Evolutionary conservation across 1,139 yeast genomes (phyloP), one percentile per base, ranked within the genome.

Genomic region (Pichia cactophila): DNA sequence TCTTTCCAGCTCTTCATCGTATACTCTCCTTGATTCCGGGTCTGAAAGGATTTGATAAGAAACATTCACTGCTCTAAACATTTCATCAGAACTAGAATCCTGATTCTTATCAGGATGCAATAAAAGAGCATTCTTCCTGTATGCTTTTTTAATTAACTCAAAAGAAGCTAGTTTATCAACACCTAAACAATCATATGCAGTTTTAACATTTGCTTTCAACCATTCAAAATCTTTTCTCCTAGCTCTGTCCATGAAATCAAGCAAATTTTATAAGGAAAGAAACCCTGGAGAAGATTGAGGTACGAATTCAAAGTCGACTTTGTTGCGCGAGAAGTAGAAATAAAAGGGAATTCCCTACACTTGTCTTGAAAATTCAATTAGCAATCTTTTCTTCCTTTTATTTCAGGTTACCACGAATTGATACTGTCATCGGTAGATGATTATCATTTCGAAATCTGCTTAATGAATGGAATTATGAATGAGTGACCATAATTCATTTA

Each of bases 81-180:
- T 62, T 26, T 60, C 62, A 12, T 59, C 62, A 3, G 67, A 62
- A 46, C 56, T 50, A 0, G 67, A 66, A 4, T 69, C 59, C 4
- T 63, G 58, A 54, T 73, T 70, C 61, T 77, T 78, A 61, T 78
- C 83, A 0, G 83, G 83, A 58, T 65, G 69, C 2, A 55, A 50
- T 26, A 53, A 28, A 31, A 65, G 50, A 3, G 68, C 69, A 43
- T 57, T 56, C 39, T 49, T 53, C 26, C 67, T 52, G 44, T 62
- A 65, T 2, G 62, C 61, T 28, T 56, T 59, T 31, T 61, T 52
- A 9, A 64, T 48, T 3, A 69, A 65, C 5, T 59, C 57, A 0
- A 59, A 57, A 0, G 56, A 44, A 5, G 71, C 64, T 6, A 62
- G 33, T 10, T 12, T 31, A 3, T 48, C 45, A 33, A 61, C 26